These are phyloP conservation scores for Arthrobotrys sphaeroides DNA, from an alignment of 2,329 filamentous ascomycete species.

Conservation along the genomic window DNA sequence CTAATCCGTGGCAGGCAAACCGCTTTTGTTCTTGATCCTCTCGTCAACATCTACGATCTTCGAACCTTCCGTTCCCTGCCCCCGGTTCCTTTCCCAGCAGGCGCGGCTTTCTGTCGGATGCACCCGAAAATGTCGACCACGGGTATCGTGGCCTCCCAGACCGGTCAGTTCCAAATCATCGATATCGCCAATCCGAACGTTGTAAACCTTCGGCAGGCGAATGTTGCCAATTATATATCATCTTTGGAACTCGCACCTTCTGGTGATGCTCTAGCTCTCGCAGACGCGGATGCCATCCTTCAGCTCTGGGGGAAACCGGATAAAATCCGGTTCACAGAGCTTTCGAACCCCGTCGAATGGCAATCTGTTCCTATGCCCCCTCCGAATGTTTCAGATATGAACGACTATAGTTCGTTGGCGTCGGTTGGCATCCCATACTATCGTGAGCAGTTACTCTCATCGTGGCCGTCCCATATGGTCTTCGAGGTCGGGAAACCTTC, in stretches of 20 bases:
- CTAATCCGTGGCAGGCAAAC: slow-evolving; percentile 64
- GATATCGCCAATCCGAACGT: slow-evolving; percentile 94
- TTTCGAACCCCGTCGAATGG: slow-evolving; percentile 79
- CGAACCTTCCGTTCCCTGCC: slow-evolving; percentile 88
- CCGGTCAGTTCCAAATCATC: slow-evolving; percentile 92
- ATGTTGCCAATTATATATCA: slow-evolving; percentile 76
- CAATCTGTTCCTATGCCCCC: slow-evolving; percentile 72
- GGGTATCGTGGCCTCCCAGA: slow-evolving; percentile 89
- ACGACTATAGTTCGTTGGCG: slow-evolving; percentile 79
- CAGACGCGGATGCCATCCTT: slow-evolving; percentile 79
- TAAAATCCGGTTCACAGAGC: slow-evolving; percentile 87
- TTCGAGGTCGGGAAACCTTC: slow-evolving; percentile 83
- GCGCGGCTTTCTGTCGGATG: slow-evolving; percentile 94
- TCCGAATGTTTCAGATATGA: slow-evolving; percentile 72
- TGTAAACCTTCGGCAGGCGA: slow-evolving; percentile 83
- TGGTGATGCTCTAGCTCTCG: slow-evolving; percentile 82
- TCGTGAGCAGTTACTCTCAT: slow-evolving; percentile 83
- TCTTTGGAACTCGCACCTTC: slow-evolving; percentile 88
- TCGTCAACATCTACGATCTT: slow-evolving; percentile 94
- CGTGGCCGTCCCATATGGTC: slow-evolving; percentile 84
- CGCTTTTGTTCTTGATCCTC: slow-evolving; percentile 84
- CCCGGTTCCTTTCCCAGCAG: slow-evolving; percentile 89
- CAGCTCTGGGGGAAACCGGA: slow-evolving; percentile 88
- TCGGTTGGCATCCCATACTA: slow-evolving; percentile 93
- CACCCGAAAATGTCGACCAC: slow-evolving; percentile 96